phyloP scores from a whole-genome alignment of 768 basidiomycete genomes.

The Gyrodon lividus region DNA sequence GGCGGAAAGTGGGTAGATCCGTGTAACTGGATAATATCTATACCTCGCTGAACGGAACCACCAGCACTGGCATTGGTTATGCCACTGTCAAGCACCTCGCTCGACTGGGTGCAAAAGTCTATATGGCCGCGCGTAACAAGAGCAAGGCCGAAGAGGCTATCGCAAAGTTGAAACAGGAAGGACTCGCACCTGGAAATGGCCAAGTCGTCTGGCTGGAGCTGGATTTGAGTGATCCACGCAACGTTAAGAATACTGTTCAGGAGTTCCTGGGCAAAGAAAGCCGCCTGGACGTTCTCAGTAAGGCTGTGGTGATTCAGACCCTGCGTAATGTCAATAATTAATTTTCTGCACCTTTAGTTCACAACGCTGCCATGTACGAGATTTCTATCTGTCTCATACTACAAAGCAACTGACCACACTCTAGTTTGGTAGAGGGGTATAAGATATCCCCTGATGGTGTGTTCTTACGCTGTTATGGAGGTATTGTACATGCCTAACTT shows the following conservation, averaged over 20 bases:
- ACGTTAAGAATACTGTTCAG: slow-evolving; percentile 47
- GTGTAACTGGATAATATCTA: too few species aligned
- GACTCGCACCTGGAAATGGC: slow-evolving; percentile 44
- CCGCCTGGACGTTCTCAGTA: slow-evolving; percentile 55
- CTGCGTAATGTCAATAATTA: background rate
- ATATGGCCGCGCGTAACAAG: slow-evolving; percentile 53
- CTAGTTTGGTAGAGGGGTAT: slow-evolving; percentile 21
- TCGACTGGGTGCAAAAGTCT: slow-evolving; percentile 55
- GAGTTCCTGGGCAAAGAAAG: slow-evolving; percentile 49
- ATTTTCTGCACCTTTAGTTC: slow-evolving; percentile 38
- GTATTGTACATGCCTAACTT: background rate
- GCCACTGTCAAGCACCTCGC: slow-evolving; percentile 52
- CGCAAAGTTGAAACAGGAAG: slow-evolving; percentile 42
- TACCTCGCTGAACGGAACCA: background rate
- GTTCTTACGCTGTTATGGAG: background rate
- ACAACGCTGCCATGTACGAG: slow-evolving; percentile 53
- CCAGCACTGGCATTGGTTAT: slow-evolving; percentile 49
- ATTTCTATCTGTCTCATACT: background rate
- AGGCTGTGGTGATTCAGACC: slow-evolving; percentile 15
- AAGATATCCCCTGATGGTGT: slow-evolving; percentile 28
- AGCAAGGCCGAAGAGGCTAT: slow-evolving; percentile 47
- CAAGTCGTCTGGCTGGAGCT: slow-evolving; percentile 49
- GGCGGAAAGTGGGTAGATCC: slow-evolving; percentile 48
- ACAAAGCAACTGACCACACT: slow-evolving; percentile 8
- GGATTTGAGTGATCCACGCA: slow-evolving; percentile 48